Percentiles rank a stretch among this genome's conserved stretches.
Evolutionary conservation across 305 asterid species (phyloP).

Genomic region (Solanum hybrid): DNA sequence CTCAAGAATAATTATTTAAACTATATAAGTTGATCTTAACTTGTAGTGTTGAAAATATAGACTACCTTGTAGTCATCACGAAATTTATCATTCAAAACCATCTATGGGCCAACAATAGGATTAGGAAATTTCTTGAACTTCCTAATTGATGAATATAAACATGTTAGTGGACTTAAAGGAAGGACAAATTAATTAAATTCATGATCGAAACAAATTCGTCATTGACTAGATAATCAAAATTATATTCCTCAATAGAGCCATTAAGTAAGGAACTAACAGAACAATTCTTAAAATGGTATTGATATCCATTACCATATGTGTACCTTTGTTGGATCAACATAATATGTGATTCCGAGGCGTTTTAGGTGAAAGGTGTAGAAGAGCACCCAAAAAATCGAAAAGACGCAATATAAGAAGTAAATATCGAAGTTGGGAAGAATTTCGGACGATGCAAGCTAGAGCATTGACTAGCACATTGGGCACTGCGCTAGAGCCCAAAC

Average conservation of each 20-base stretch:
- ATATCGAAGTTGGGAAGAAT: neutral
- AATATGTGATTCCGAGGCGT: neutral
- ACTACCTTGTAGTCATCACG: neutral
- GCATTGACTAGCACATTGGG: neutral
- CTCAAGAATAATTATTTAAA: neutral
- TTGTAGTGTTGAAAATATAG: neutral
- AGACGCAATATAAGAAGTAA: neutral
- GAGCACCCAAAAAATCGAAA: neutral
- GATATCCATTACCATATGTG: neutral
- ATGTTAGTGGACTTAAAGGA: neutral
- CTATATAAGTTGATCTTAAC: neutral
- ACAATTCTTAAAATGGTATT: neutral
- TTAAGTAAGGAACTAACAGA: neutral
- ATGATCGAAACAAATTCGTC: neutral
- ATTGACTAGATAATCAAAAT: neutral
- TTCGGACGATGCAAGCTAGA: neutral
- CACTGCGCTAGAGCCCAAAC: neutral
- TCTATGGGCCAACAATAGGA: neutral
- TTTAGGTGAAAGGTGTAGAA: neutral
- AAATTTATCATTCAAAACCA: neutral
- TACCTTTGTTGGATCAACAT: neutral
- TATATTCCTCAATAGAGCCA: neutral
- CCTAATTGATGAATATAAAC: neutral
- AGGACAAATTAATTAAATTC: neutral
- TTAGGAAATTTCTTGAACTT: neutral